phyloP scores from a whole-genome alignment of 2,329 filamentous ascomycete genomes.

The Geosmithia flava region DNA sequence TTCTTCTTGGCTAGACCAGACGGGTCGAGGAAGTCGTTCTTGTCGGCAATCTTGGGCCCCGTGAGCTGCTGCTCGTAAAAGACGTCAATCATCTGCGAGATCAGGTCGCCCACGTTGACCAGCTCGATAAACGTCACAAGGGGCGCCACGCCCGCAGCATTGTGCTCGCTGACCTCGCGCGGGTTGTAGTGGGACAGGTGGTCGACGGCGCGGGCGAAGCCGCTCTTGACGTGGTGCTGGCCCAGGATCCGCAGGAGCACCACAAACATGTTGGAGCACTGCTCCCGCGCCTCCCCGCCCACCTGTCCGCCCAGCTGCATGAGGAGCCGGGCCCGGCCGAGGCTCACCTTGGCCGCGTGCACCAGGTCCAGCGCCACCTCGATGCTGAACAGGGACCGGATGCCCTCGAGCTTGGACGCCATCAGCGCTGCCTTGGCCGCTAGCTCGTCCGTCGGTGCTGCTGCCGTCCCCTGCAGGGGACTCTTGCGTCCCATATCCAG shows the following conservation, averaged over 20 bases:
- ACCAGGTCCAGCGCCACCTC: constrained; percentile 86
- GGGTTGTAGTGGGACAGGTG: constrained; percentile 90
- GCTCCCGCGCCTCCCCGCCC: constrained; percentile 72
- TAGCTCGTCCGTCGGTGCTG: constrained; percentile 70
- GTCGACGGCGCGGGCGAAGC: constrained; percentile 84
- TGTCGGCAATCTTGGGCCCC: constrained; percentile 69
- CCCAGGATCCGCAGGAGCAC: constrained; percentile 74
- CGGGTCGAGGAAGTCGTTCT: constrained; percentile 88
- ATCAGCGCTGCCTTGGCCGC: constrained; percentile 97
- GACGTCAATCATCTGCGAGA: constrained; percentile 97
- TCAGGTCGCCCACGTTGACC: constrained; percentile 94
- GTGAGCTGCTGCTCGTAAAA: constrained; percentile 96
- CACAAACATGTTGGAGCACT: constrained; percentile 85
- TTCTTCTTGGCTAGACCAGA: constrained; percentile 93
- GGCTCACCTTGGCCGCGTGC: constrained; percentile 73
- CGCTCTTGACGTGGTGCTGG: constrained; percentile 75
- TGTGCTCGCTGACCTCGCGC: constrained; percentile 62
- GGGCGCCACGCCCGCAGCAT: constrained; percentile 67
- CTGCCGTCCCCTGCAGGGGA: constrained; percentile 46
- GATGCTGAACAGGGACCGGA: constrained; percentile 90
- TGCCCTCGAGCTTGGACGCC: constrained; percentile 87
- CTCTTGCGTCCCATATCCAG: constrained; percentile 25
- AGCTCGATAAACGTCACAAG: constrained; percentile 93
- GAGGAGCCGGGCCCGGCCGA: constrained; percentile 78
- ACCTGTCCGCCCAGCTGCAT: constrained; percentile 67